phyloP scores from a whole-genome alignment of 108 stramenopile species.

The Schizochytrium sp. region DNA sequence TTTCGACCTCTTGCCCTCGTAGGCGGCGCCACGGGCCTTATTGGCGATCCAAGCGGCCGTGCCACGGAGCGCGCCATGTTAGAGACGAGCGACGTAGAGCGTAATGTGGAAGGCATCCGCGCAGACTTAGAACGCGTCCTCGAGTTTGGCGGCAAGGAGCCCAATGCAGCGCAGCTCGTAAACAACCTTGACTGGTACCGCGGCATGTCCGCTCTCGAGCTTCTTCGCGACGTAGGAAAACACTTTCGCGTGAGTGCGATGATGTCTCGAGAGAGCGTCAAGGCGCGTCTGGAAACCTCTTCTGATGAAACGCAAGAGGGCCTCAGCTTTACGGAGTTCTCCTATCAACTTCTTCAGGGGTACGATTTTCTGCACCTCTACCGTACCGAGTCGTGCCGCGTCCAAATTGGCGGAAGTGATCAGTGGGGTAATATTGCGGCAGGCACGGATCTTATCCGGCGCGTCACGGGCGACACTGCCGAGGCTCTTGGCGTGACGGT shows the following conservation, averaged over 20 bases:
- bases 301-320: constrained; percentile 45
- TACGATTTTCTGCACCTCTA: constrained; percentile 92
- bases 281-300: constrained; percentile 75
- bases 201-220: constrained; percentile 55
- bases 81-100: constrained; percentile 64
- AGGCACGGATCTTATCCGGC: constrained; percentile 82
- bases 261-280: constrained; percentile 85
- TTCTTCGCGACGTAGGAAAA: constrained; percentile 87
- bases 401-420: constrained; percentile 94
- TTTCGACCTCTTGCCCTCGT: constrained; percentile 81
- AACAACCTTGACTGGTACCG: constrained; percentile 87
- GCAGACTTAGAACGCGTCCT: constrained; percentile 71
- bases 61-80: constrained; percentile 78
- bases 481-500: constrained; percentile 88
- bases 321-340: constrained; percentile 90
- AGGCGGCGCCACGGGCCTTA: constrained; percentile 87
- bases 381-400: constrained; percentile 58
- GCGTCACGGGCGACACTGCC: constrained; percentile 53
- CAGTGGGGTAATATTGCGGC: constrained; percentile 98
- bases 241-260: constrained; percentile 96
- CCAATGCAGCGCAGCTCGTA: constrained; percentile 71
- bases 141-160: constrained; percentile 43
- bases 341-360: constrained; percentile 96
- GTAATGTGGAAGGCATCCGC: constrained; percentile 69
- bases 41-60: constrained; percentile 96